Evolutionary conservation across 2,329 filamentous ascomycete species (phyloP).

Genomic region (Geosmithia putterillii): DNA sequence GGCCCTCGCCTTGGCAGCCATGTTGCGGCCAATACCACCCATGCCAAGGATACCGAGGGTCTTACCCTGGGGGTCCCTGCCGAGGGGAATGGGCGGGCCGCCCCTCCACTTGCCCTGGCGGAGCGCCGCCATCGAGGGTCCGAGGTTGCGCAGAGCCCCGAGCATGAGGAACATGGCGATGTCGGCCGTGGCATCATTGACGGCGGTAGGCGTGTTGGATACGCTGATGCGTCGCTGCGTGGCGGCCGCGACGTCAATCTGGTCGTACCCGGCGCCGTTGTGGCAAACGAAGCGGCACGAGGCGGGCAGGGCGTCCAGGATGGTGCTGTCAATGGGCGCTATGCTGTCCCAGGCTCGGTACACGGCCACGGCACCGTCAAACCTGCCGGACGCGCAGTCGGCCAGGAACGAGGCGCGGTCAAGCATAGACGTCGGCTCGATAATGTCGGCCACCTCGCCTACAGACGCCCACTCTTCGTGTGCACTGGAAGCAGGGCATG

Average conservation of each 20-base stretch:
- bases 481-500: slow-evolving; percentile 35
- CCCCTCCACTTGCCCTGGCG: slow-evolving; percentile 59
- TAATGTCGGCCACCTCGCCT: slow-evolving; percentile 48
- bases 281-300: slow-evolving; percentile 46
- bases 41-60: slow-evolving; percentile 71
- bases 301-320: slow-evolving; percentile 46
- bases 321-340: slow-evolving; percentile 57
- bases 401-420: slow-evolving; percentile 55
- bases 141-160: slow-evolving; percentile 65
- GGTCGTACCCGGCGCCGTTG: slow-evolving; percentile 73
- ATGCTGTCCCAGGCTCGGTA: slow-evolving; percentile 62
- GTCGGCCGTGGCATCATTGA: slow-evolving; percentile 77
- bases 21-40: slow-evolving; percentile 72
- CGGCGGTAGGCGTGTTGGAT: slow-evolving; percentile 70
- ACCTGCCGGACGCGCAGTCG: slow-evolving; percentile 50
- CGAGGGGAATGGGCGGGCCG: slow-evolving; percentile 35
- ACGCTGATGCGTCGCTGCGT: slow-evolving; percentile 54
- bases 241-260: slow-evolving; percentile 64
- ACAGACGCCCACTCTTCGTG: slow-evolving; percentile 52
- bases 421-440: slow-evolving; percentile 37
- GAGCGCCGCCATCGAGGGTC: slow-evolving; percentile 50
- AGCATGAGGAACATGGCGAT: slow-evolving; percentile 70
- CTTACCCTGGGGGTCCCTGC: slow-evolving; percentile 71
- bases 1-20: slow-evolving; percentile 60
- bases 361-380: slow-evolving; percentile 52